Evolutionary conservation across 345 rosid species (phyloP), one percentile per base, ranked within the genome.

Genomic region (Eucalyptus pauciflora): DNA sequence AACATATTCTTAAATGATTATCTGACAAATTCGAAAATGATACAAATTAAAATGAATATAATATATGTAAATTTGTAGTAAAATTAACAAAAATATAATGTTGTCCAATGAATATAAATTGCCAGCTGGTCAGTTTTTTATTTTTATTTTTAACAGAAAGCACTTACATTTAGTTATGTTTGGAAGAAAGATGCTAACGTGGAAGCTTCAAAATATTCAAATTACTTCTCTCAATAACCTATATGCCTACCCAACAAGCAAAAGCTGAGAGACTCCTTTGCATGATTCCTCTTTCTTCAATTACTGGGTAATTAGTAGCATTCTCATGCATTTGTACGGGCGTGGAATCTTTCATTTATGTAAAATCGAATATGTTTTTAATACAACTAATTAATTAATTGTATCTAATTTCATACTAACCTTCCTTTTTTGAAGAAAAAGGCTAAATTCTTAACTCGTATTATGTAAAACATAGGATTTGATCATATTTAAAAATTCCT

Each of bases 281-380:
- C 37, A n/a, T 64, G 18, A 64, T n/a, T n/a, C 76, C 41, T n/a
- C 76, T 64, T 64, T 7, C 3, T 56, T 56, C 62, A 56, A 56
- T 24, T 24, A 56, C 2, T 22, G 10, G 0, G 6, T 24, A 24
- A 64, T 7, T n/a, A 64, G 20, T 3, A n/a, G 18, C 20, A 64
- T 64, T n/a, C 20, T 64, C 2, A 0, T 0, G 6, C 20, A 4
- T n/a, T 56, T 56, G 1, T 56, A 56, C 1, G 0, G 29, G 13
- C 2, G 0, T 4, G 29, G 29, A 56, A 56, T 24, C 62, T 56
- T 56, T 10, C 3, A 22, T 56, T 56, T 56, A 56, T 56, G 2
- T 27, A 60, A 60, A 60, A 60, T 27, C 0, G 16, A 27, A 60
- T 60, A 60, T 27, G 3, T 33, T 12, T 60, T 60, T 3, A 25